phyloP scores from a whole-genome alignment of 1,284 basidiomycete species.

The Trichosporon sp. region DNA sequence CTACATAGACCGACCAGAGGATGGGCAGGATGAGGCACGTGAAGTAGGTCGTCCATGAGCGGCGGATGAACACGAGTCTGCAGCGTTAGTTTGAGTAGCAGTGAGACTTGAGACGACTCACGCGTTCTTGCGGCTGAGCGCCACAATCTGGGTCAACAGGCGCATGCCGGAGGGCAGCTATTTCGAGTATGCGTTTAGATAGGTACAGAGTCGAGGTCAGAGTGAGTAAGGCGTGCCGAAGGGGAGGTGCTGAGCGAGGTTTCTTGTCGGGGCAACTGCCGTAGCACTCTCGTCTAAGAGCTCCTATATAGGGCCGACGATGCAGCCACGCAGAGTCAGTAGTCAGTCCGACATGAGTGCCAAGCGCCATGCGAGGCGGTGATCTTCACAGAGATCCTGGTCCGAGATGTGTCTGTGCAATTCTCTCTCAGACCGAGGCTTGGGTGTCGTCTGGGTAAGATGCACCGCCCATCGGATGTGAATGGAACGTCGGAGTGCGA shows the following conservation, averaged over 20 bases:
- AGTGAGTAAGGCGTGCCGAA: too few species aligned
- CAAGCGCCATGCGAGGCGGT: too few species aligned
- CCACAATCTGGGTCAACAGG: slow-evolving; percentile 61
- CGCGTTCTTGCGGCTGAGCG: slow-evolving; percentile 74
- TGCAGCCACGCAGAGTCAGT: too few species aligned
- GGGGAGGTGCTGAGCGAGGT: not conserved
- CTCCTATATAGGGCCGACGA: too few species aligned
- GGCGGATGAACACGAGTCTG: slow-evolving; percentile 33
- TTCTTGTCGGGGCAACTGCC: too few species aligned
- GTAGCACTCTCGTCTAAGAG: too few species aligned
- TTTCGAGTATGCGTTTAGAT: not conserved
- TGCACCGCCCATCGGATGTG: not conserved
- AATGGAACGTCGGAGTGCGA: not conserved
- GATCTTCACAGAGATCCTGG: too few species aligned
- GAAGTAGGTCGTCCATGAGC: slow-evolving; percentile 64
- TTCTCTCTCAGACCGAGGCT: not conserved
- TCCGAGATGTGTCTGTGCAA: not conserved
- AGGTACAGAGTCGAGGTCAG: not conserved
- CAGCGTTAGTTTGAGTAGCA: slow-evolving; percentile 31
- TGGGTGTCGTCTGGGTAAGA: not conserved
- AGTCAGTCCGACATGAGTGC: too few species aligned
- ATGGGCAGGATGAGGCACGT: slow-evolving; percentile 71
- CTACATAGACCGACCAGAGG: slow-evolving; percentile 62
- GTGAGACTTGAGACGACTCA: slow-evolving; percentile 50
- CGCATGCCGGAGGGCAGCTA: not conserved